These are phyloP conservation scores for Toxicodendron radicans DNA, from an alignment of 345 rosid genomes.

Conservation along the genomic window DNA sequence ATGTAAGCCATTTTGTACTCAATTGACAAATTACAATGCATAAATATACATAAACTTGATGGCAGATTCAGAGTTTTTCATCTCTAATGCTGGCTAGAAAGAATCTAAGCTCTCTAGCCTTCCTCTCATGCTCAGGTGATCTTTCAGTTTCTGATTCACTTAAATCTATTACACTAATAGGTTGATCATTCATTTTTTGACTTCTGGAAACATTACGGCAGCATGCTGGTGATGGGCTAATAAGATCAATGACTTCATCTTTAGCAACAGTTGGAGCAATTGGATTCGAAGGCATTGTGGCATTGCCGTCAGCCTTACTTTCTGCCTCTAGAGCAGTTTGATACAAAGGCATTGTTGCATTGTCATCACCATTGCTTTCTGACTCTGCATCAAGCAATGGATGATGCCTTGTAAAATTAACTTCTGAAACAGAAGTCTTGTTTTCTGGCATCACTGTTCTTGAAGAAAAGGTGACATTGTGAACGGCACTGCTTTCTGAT, in stretches of 20 bases:
- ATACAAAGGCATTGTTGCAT: slow-evolving; percentile 13
- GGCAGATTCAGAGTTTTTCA: slow-evolving; percentile 32
- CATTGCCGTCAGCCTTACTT: slow-evolving; percentile 13
- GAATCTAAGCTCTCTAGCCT: slow-evolving; percentile 62
- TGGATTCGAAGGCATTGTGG: slow-evolving; percentile 10
- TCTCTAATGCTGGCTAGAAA: slow-evolving; percentile 57
- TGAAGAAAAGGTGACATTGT: slow-evolving; percentile 21
- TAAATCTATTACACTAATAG: slow-evolving; percentile 48
- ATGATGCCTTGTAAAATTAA: slow-evolving; percentile 12
- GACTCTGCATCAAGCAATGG: slow-evolving; percentile 27
- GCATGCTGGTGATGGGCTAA: slow-evolving; percentile 61
- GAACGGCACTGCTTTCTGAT: slow-evolving; percentile 25
- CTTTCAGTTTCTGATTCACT: slow-evolving; percentile 70
- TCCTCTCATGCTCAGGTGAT: slow-evolving; percentile 59
- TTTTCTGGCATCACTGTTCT: slow-evolving; percentile 28
- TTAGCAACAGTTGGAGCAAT: slow-evolving; percentile 14
- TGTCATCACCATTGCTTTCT: slow-evolving; percentile 19
- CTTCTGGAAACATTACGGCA: slow-evolving; percentile 26
- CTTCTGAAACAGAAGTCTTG: slow-evolving; percentile 18
- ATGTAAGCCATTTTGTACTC: too few species aligned
- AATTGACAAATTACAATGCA: not conserved
- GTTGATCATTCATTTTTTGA: slow-evolving; percentile 27
- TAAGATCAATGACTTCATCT: slow-evolving; percentile 66
- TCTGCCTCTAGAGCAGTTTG: slow-evolving; percentile 24
- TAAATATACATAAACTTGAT: not conserved